phyloP scores from a whole-genome alignment of 2,329 filamentous ascomycete genomes.

The Thielaviopsis populi region DNA sequence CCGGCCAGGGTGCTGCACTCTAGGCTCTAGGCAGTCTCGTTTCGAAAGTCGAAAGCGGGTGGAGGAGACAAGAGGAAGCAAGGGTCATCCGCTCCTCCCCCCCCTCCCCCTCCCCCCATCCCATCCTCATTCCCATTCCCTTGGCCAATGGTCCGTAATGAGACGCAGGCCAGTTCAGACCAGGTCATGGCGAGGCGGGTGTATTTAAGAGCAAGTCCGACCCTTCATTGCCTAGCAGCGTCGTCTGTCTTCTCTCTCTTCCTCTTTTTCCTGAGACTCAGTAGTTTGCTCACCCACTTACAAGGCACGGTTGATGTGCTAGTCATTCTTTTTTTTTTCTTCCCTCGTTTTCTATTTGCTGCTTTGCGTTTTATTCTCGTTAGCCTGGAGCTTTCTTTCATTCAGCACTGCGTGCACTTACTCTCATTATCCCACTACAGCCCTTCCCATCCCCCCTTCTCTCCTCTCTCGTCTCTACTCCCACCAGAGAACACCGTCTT shows the following conservation, averaged over 20 bases:
- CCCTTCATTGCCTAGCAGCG: neutral
- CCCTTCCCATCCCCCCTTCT: neutral
- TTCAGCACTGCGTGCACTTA: conserved; percentile 16
- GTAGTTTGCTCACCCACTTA: conserved; percentile 7
- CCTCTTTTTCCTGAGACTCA: conserved; percentile 2
- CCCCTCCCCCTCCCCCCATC: neutral
- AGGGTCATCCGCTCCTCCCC: neutral
- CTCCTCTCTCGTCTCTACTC: neutral
- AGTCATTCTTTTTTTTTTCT: conserved; percentile 15
- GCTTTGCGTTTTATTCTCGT: neutral
- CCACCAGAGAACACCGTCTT: neutral
- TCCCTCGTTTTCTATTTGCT: conserved; percentile 5
- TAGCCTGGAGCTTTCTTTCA: conserved; percentile 16
- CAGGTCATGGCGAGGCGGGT: neutral
- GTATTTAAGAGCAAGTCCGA: neutral
- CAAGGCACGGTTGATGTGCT: conserved; percentile 8
- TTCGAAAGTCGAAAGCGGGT: conserved; percentile 7
- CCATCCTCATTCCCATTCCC: neutral
- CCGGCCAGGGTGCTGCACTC: neutral
- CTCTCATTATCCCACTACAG: neutral
- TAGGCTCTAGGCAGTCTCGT: neutral
- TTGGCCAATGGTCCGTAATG: neutral
- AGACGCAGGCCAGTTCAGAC: neutral
- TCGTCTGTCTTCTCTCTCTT: conserved; percentile 4
- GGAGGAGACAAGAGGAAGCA: neutral